phyloP scores from a whole-genome alignment of 139 green algal species.

The Yamagishiella unicocca region DNA sequence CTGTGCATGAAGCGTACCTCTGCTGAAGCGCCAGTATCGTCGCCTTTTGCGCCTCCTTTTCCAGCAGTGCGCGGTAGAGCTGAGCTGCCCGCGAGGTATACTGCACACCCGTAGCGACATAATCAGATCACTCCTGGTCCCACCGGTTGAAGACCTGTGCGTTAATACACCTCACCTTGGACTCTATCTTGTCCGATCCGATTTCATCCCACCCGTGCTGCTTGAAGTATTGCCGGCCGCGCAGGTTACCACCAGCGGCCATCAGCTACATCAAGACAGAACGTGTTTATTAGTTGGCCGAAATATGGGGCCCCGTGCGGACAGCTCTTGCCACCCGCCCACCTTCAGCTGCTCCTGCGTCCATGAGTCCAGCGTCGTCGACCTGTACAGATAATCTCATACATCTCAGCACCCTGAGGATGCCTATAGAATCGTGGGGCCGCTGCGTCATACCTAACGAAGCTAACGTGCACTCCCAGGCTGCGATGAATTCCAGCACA shows the following conservation, averaged over 20 bases:
- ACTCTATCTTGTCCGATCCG: constrained; percentile 94
- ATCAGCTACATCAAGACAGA: constrained; percentile 73
- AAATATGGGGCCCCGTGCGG: neutral
- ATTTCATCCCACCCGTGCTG: constrained; percentile 96
- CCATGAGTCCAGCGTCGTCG: constrained; percentile 76
- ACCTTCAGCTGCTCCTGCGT: constrained; percentile 95
- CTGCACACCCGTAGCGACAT: constrained; percentile 59
- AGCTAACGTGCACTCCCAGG: constrained; percentile 96
- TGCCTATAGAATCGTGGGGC: neutral
- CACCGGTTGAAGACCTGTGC: too few species aligned
- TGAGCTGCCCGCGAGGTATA: constrained; percentile 95
- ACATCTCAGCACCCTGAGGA: neutral
- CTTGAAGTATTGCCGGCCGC: constrained; percentile 95
- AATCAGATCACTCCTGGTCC: neutral
- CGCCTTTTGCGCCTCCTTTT: constrained; percentile 87
- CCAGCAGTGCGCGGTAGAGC: constrained; percentile 91
- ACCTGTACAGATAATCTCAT: constrained; percentile 42
- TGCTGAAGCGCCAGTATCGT: constrained; percentile 48
- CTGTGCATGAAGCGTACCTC: neutral
- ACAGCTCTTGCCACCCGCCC: neutral
- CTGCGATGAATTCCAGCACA: constrained; percentile 95
- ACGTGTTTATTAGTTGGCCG: neutral
- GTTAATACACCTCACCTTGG: constrained; percentile 82
- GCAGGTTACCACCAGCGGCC: constrained; percentile 90
- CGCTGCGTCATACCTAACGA: constrained; percentile 80